Conservation (phyloP, 345 rosid species). For the Firmiana major region DNA sequence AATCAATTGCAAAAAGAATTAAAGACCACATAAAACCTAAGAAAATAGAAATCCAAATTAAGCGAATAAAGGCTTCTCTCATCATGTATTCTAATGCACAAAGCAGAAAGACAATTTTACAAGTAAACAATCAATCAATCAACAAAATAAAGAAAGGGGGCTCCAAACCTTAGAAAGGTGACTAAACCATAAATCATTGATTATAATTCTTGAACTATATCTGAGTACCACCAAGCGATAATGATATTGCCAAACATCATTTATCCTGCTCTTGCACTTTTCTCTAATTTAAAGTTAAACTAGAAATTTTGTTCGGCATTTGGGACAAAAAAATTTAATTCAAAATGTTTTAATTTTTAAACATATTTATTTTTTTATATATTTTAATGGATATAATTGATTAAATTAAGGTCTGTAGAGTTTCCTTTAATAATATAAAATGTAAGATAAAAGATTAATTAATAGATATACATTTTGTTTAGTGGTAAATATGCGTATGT, state of each 20-base stretch:
- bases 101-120: neutral
- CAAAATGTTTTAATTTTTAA: neutral
- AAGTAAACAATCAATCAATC: neutral
- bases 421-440: no score
- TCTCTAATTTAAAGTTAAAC: neutral
- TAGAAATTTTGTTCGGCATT: neutral
- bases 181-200: neutral
- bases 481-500: no score
- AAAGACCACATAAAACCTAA: neutral
- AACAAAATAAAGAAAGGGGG: neutral
- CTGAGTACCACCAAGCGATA: neutral
- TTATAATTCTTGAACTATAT: neutral
- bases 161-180: constrained; percentile 4
- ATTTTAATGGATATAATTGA: no score
- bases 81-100: neutral
- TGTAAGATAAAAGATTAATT: no score
- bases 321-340: neutral
- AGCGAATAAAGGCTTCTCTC: neutral
- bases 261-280: neutral
- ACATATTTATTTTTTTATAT: no score
- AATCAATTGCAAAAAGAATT: neutral
- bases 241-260: constrained; percentile 5
- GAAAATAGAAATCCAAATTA: neutral
- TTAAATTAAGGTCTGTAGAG: no score
- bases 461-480: no score